phyloP scores from a whole-genome alignment of 768 basidiomycete species.

The Suillus cothurnatus region DNA sequence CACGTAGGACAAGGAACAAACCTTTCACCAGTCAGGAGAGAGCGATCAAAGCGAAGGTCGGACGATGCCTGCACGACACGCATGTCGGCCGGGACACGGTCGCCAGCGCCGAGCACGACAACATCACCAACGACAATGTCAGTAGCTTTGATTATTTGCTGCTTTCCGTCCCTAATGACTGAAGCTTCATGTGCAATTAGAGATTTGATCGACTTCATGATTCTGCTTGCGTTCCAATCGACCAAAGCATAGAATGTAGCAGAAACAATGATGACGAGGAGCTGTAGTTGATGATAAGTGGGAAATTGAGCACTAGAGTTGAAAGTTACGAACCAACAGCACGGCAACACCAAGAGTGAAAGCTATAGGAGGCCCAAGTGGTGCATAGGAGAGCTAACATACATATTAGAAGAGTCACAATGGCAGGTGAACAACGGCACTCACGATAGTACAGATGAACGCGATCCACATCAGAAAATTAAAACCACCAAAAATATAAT shows the following conservation, averaged over 20 bases:
- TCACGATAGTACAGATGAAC: conserved; percentile 29
- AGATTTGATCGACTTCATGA: conserved; percentile 50
- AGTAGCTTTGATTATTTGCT: conserved; percentile 52
- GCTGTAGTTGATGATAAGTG: conserved; percentile 60
- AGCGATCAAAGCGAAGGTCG: conserved; percentile 63
- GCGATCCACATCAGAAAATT: not conserved
- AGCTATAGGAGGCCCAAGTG: conserved; percentile 53
- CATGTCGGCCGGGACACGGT: conserved; percentile 72
- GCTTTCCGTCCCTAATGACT: conserved; percentile 47
- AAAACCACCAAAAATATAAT: conserved; percentile 50
- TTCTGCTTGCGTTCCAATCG: conserved; percentile 35
- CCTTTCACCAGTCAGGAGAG: conserved; percentile 67
- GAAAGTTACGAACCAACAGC: conserved; percentile 3
- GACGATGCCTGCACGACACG: conserved; percentile 59
- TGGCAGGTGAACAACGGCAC: conserved; percentile 56
- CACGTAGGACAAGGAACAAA: conserved; percentile 36
- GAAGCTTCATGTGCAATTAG: conserved; percentile 40
- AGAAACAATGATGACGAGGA: conserved; percentile 59
- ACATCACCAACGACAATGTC: conserved; percentile 71
- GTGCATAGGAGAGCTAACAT: conserved; percentile 23
- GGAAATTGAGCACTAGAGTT: not conserved
- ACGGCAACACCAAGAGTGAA: conserved; percentile 55
- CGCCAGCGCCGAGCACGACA: conserved; percentile 61
- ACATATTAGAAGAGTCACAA: conserved; percentile 22
- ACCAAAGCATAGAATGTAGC: conserved; percentile 15